Evolutionary conservation across 2,329 filamentous ascomycete genomes (phyloP), one percentile per base, ranked within the genome.

Genomic region (Seiridium cupressi): DNA sequence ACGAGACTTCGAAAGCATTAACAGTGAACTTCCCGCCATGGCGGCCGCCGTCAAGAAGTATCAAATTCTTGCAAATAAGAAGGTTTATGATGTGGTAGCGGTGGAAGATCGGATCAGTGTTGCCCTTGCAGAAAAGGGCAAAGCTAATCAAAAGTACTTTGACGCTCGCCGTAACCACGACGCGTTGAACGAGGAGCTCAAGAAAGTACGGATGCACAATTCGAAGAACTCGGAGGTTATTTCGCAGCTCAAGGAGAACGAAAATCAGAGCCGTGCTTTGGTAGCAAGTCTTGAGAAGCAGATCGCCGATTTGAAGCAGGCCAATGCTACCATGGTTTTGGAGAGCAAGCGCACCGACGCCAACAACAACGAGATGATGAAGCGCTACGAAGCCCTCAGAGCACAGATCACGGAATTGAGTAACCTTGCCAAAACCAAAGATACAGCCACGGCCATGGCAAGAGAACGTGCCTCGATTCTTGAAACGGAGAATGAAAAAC

Each of bases 71-170:
- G 93, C 93, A 6, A 89, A 89, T 56, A 94, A 92, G 78, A 98
- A 97, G 75, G 87, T 96, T 40, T 84, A 89, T 68, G 93, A 97
- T 63, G 87, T 91, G 57, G 79, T 82, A 5, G 81, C 84, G 3
- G 79, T 92, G 70, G 93, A 98, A 76, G 93, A 97, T 60, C 90
- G 89, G 63, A 81, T 94, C 44, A 79, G 86, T 18, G 81, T 90
- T 32, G 78, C 96, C 26, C 86, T 86, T 46, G 91, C 92, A 0
- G 93, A 99, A 76, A 99, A 99, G 79, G 88, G 89, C 65, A 98
- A 97, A 75, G 94, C 94, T 1, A 95, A 99, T 70, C 94, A 98
- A 71, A 98, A 98, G 76, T 99, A 96, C 73, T 98, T 98, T 74
- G 92, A 91, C 1, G 92, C 93, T 7, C 93, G 96, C 82, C 97